Conservation (phyloP, 2,329 filamentous ascomycete species). For the Coleophoma cylindrospora region DNA sequence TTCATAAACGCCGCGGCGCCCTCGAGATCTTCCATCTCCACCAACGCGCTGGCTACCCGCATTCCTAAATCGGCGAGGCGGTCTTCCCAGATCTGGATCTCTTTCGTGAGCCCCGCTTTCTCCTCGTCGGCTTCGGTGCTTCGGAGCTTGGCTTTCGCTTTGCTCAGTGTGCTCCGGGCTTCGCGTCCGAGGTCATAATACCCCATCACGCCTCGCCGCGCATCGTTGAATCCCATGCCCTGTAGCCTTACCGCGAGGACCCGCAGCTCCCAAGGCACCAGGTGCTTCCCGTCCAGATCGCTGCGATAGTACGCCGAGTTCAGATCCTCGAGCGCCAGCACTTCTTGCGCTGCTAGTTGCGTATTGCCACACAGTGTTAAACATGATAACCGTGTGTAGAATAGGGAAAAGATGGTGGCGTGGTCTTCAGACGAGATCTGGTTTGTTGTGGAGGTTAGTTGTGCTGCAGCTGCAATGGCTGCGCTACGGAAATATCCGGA, state of each 20-base stretch:
- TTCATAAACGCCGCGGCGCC: conserved; percentile 72
- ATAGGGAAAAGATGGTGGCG: conserved; percentile 64
- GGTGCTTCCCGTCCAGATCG: conserved; percentile 48
- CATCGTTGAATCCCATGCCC: conserved; percentile 80
- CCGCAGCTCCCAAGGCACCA: conserved; percentile 84
- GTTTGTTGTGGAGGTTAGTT: conserved; percentile 47
- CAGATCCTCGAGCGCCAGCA: conserved; percentile 58
- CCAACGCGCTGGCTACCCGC: conserved; percentile 58
- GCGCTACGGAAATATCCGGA: conserved; percentile 76
- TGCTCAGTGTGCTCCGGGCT: conserved; percentile 55
- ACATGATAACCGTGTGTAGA: conserved; percentile 79
- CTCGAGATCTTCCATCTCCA: conserved; percentile 84
- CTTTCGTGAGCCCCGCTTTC: conserved; percentile 17
- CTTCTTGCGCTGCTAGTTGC: conserved; percentile 62
- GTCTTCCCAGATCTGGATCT: conserved; percentile 61
- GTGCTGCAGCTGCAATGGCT: conserved; percentile 61
- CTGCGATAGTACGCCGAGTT: conserved; percentile 52
- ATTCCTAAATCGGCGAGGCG: conserved; percentile 73
- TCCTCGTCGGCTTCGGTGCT: conserved; percentile 24
- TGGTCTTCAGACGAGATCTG: conserved; percentile 47
- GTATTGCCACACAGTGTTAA: conserved; percentile 74
- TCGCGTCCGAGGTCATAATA: conserved; percentile 86
- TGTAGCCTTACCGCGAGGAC: conserved; percentile 80
- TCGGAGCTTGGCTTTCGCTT: background rate
- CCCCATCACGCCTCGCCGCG: conserved; percentile 77